Percentiles rank a stretch among this genome's conserved stretches.
These are phyloP conservation scores for Apiospora hydei DNA, from an alignment of 2,329 filamentous ascomycete species.

Conservation along the genomic window DNA sequence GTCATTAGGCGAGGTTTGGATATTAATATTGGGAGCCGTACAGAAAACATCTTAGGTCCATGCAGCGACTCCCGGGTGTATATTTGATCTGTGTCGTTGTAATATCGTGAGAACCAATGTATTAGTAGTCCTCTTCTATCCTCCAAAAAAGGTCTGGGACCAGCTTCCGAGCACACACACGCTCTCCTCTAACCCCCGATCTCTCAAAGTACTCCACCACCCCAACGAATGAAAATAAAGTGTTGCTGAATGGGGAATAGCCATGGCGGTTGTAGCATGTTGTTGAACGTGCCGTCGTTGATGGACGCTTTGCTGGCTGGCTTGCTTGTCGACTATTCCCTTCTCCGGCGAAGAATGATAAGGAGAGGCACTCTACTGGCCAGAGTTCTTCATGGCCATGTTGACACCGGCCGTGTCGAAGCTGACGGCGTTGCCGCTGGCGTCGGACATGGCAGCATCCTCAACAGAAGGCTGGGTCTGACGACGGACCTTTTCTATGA, in stretches of 20 bases:
- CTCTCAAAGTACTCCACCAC: background rate
- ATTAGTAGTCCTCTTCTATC: conserved; percentile 13
- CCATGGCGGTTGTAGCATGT: background rate
- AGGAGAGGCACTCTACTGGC: conserved; percentile 40
- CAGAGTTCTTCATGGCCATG: conserved; percentile 47
- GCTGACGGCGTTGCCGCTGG: conserved; percentile 52
- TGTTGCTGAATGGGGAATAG: background rate
- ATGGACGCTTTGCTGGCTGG: background rate
- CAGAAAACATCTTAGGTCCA: background rate
- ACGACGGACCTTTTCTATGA: conserved; percentile 44
- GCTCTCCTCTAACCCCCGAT: background rate
- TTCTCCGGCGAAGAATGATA: background rate
- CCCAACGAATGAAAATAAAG: conserved; percentile 3
- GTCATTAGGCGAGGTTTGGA: background rate
- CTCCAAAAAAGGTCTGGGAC: background rate
- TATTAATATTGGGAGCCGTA: conserved; percentile 5
- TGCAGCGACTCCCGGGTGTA: background rate
- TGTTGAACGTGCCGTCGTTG: background rate
- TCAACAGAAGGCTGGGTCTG: conserved; percentile 36
- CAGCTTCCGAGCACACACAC: background rate
- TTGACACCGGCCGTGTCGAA: conserved; percentile 54
- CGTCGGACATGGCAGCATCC: conserved; percentile 55
- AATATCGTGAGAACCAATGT: conserved; percentile 16
- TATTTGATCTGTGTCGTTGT: conserved; percentile 8
- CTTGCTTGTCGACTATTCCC: background rate